Conservation (phyloP, 768 basidiomycete genomes). For the Mycena floridula region DNA sequence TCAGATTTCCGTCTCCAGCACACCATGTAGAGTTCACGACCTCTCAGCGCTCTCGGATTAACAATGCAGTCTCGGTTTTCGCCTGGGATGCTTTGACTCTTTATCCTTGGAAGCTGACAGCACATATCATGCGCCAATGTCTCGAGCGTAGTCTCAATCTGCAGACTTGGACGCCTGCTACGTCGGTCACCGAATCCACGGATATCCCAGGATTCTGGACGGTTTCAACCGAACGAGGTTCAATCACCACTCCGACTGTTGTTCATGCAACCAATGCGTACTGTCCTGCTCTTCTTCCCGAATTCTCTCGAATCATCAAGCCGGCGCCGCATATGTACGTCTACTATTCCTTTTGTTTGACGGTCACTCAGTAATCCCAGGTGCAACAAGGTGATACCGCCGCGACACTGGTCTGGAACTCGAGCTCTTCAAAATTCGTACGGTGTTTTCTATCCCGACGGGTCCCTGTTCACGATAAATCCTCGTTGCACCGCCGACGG, state of each 20-base stretch:
- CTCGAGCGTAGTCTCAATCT: constrained; percentile 25
- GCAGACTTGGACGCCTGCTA: constrained; percentile 38
- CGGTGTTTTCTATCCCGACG: constrained; percentile 8
- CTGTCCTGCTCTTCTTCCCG: constrained; percentile 37
- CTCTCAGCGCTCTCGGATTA: constrained; percentile 24
- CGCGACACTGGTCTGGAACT: constrained; percentile 8
- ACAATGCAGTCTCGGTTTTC: constrained; percentile 25
- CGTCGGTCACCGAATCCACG: constrained; percentile 25
- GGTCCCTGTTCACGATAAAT: constrained; percentile 11
- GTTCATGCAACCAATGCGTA: constrained; percentile 55
- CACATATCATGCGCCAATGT: constrained; percentile 7
- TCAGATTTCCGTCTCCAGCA: not conserved
- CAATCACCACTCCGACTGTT: constrained; percentile 31
- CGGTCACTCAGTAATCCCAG: too few relatives aligned
- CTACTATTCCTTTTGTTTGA: too few relatives aligned
- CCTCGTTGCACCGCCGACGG: constrained; percentile 11
- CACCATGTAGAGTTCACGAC: not conserved
- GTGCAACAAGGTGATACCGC: constrained; percentile 16
- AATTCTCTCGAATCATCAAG: constrained; percentile 24
- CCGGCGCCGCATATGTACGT: constrained; percentile 14
- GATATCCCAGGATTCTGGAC: constrained; percentile 23
- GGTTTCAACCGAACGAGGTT: constrained; percentile 37
- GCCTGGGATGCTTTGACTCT: constrained; percentile 17
- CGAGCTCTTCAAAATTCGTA: constrained; percentile 14
- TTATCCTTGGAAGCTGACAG: constrained; percentile 13